Evolutionary conservation across 2,329 filamentous ascomycete genomes (phyloP), one percentile per base, ranked within the genome.

Genomic region (Myrmaecium sp.): DNA sequence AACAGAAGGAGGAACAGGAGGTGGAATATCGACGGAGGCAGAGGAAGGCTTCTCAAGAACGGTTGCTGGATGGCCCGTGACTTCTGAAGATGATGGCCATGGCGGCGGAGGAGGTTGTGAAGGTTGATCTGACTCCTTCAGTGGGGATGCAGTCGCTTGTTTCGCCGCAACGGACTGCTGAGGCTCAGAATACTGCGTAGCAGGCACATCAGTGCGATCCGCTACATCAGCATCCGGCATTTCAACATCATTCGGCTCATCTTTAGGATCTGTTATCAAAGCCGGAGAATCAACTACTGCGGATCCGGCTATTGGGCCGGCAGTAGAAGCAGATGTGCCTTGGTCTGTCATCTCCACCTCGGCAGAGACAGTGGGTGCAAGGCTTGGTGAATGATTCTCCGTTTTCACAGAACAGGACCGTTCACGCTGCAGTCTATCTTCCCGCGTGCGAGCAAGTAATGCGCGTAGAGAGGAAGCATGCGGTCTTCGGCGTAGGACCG

Each of bases 351-450:
- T n/a, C n/a, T n/a, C n/a, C n/a, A n/a, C n/a, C n/a, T n/a, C n/a
- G n/a, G n/a, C n/a, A n/a, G n/a, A n/a, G n/a, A n/a, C n/a, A n/a
- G n/a, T n/a, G n/a, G n/a, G n/a, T n/a, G n/a, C n/a, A n/a, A n/a
- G n/a, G n/a, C n/a, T n/a, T 15, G 46, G 46, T 5, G 45, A 51
- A 26, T 33, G 42, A 21, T 34, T 37, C 30, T 49, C 48, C 27
- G 38, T 35, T 30, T 51, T 51, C 4, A 48, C 40, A n/a, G 47
- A 51, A 26, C 43, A 43, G 22, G 43, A 44, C 16, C 45, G 46
- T 35, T 51, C 48, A 17, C 49, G 45, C 28, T 45, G 41, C 24
- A 48, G 19, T 30, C 50, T 49, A 25, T 50, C 47, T 31, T 51
- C 46, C 30, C 44, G 42, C 9, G 49, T 49, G 27, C 49, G 47